Percentiles rank a stretch among this genome's conserved stretches.
Conservation (phyloP, 2,329 filamentous ascomycete genomes). For the Ophiostoma australiae region DNA sequence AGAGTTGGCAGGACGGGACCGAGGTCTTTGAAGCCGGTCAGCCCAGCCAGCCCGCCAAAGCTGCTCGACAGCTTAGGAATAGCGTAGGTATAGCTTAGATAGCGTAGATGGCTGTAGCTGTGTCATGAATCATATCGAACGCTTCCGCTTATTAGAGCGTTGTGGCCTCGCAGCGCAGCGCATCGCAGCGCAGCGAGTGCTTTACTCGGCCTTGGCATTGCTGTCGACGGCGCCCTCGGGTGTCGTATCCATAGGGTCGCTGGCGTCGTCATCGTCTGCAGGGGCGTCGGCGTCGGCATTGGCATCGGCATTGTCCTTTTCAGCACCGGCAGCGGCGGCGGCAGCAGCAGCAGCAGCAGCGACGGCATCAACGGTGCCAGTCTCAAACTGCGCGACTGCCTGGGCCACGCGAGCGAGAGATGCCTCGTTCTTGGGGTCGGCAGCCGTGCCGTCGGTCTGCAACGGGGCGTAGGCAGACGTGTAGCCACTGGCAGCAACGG, state of each 20-base stretch:
- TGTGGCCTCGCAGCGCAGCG: background rate
- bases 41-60: slow-evolving; percentile 1
- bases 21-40: background rate
- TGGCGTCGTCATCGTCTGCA: background rate
- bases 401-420: slow-evolving; percentile 49
- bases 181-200: too few relatives aligned
- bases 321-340: background rate
- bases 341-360: background rate
- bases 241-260: slow-evolving; percentile 24
- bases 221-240: slow-evolving; percentile 4
- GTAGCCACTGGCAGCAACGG: background rate
- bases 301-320: background rate
- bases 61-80: background rate
- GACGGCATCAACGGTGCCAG: slow-evolving; percentile 18
- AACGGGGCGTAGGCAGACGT: background rate
- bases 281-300: background rate
- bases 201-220: background rate
- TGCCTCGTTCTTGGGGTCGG: slow-evolving; percentile 16
- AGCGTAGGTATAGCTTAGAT: background rate
- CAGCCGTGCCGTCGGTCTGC: background rate
- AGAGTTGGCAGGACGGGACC: background rate
- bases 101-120: background rate
- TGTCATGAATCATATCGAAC: slow-evolving; percentile 5
- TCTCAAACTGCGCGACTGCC: slow-evolving; percentile 36
- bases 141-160: background rate